phyloP scores from a whole-genome alignment of 768 basidiomycete species.

The Lentinula boryana region DNA sequence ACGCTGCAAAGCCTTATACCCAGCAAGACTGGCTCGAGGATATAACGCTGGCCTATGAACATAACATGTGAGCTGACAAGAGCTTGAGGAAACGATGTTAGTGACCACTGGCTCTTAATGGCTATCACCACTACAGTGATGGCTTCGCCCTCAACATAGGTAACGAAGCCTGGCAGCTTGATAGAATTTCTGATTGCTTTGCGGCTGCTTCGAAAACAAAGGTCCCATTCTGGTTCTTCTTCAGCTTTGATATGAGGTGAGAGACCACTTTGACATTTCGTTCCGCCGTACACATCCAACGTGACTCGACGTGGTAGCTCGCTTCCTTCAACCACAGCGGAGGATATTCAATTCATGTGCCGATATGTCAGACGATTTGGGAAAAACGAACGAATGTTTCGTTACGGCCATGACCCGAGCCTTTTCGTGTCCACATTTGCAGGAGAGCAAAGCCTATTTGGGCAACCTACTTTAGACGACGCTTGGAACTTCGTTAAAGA shows the following conservation, averaged over 20 bases:
- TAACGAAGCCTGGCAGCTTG: slow-evolving; percentile 31
- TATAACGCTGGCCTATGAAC: slow-evolving; percentile 18
- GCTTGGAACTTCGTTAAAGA: slow-evolving; percentile 28
- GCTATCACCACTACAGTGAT: slow-evolving; percentile 25
- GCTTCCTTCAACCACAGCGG: slow-evolving; percentile 4
- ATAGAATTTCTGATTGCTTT: slow-evolving; percentile 29
- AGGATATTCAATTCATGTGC: slow-evolving; percentile 24
- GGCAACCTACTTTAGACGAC: slow-evolving; percentile 22
- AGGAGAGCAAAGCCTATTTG: slow-evolving; percentile 43
- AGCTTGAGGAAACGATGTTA: too few relatives aligned
- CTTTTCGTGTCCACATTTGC: slow-evolving; percentile 41
- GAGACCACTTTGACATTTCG: slow-evolving; percentile 14
- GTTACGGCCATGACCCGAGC: slow-evolving; percentile 20
- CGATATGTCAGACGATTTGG: slow-evolving; percentile 30
- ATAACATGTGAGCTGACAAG: slow-evolving; percentile 17
- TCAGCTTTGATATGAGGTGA: slow-evolving; percentile 31
- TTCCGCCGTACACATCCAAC: background rate
- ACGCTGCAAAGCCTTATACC: slow-evolving; percentile 19
- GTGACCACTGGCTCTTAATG: background rate
- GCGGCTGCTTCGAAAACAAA: slow-evolving; percentile 23
- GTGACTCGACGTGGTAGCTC: slow-evolving; percentile 9
- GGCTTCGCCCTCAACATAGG: slow-evolving; percentile 45
- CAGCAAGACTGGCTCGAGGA: slow-evolving; percentile 24
- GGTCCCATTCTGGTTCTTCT: slow-evolving; percentile 27
- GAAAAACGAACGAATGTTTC: slow-evolving; percentile 32